phyloP scores from a whole-genome alignment of 2,329 filamentous ascomycete species.

The Ascochyta koolunga region DNA sequence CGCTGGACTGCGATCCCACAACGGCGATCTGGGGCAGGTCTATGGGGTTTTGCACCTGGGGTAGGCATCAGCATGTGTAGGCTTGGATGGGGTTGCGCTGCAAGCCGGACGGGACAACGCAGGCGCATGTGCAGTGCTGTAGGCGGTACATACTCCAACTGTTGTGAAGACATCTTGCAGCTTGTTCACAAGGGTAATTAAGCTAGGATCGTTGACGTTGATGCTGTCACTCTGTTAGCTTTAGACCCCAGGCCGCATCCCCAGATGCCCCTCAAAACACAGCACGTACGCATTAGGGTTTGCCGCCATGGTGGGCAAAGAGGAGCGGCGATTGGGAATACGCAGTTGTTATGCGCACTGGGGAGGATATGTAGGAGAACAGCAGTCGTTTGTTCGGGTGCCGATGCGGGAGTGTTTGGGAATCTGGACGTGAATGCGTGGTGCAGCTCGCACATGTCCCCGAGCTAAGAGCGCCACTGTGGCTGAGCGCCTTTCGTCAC shows the following conservation, averaged over 20 bases:
- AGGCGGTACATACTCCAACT: slow-evolving; percentile 71
- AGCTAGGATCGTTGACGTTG: slow-evolving; percentile 72
- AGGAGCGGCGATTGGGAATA: slow-evolving; percentile 2
- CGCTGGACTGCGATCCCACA: slow-evolving; percentile 97
- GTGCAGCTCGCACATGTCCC: slow-evolving; percentile 21
- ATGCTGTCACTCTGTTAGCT: slow-evolving; percentile 58
- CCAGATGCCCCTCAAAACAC: slow-evolving; percentile 18
- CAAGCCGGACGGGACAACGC: slow-evolving; percentile 3
- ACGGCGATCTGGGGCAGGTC: slow-evolving; percentile 98
- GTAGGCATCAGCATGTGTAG: slow-evolving; percentile 41
- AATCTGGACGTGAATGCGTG: slow-evolving; percentile 24
- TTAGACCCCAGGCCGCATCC: slow-evolving; percentile 22
- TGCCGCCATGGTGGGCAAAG: slow-evolving; percentile 47
- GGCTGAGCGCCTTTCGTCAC: slow-evolving; percentile 7
- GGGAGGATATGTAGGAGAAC: slow-evolving; percentile 3
- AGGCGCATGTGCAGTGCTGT: background rate
- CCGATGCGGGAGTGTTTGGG: slow-evolving; percentile 28
- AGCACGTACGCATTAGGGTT: slow-evolving; percentile 50
- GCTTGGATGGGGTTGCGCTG: slow-evolving; percentile 13
- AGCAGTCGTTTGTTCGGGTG: slow-evolving; percentile 18
- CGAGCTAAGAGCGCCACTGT: slow-evolving; percentile 18
- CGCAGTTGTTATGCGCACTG: slow-evolving; percentile 8
- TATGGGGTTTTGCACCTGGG: slow-evolving; percentile 94
- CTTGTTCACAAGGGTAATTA: slow-evolving; percentile 92
- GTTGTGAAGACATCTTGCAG: slow-evolving; percentile 99